Base-by-base conservation (phyloP, 2,329 filamentous ascomycete genomes). In the Aspergillus candidus region DNA sequence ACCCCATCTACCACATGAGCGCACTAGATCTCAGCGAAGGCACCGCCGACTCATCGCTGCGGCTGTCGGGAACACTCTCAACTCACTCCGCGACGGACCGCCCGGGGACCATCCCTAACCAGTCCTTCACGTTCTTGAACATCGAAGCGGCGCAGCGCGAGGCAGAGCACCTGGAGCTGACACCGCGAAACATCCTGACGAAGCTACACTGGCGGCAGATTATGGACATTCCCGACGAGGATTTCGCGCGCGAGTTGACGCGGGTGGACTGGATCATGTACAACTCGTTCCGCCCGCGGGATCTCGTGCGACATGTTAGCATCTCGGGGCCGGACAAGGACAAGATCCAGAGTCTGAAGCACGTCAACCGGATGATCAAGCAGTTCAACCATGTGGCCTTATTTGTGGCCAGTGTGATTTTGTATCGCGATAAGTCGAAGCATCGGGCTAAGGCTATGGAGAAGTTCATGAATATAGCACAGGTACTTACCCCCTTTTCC, bases 261-360 rank as follows among this genome's bases (percentile, higher is more conserved):
- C 79, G 91, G 48, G 94, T 98, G 43, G 93, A 98, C 68, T 97
- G 91, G 91, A 83, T 94, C 65, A 93, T 97, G 85, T 97, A 96
- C 66, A 94, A 87, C 41, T 90, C 89, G 1, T 95, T 97, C 49
- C 83, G 88, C 18, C 86, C 94, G 43, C 86, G 93, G 46, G 93
- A 98, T 67, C 81, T 97, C 38, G 85, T 97, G 34, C 85, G 93
- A 4, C 87, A 96, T 61, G 90, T 96, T 52, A 93, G 84, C 58
- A 72, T 96, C 37, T 80, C 83, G 0, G 62, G 64, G 1, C 54
- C 61, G 4, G 65, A 70, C 36, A 69, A 69, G 45, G 65, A 66
- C 18, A 68, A 86, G 58, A 83, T 82, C 63, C 83, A 80, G 61
- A 84, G 81, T 56, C 73, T 96, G 55, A 81, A 83, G 48, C 91